Base-by-base conservation (phyloP, 306 rosid genomes). In the Cyamopsis tetragonoloba region DNA sequence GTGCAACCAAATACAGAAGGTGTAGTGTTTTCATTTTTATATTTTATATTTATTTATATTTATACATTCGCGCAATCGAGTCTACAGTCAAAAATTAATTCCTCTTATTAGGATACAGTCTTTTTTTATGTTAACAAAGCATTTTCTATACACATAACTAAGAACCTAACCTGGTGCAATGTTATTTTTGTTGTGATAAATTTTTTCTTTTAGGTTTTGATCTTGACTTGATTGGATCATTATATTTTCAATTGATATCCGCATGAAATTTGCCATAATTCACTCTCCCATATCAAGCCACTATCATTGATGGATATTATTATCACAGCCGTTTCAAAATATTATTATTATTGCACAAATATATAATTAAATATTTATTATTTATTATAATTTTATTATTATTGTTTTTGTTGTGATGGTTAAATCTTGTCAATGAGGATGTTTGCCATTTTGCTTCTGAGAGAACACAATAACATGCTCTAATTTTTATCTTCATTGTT, bases 221-320 rank as follows among this genome's bases (percentile, higher is more conserved):
- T n/a, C n/a, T n/a, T n/a, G n/a, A n/a, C n/a, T n/a, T 12, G n/a
- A 43, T 68, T 15, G 31, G 31, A 18, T 57, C 17, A 65, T 19
- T 6, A 22, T 51, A 27, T 43, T 18, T n/a, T n/a, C 34, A 17
- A 48, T 48, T 48, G 56, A 49, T n/a, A 57, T 57, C 27, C 26
- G n/a, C 46, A 32, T 58, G 65, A 58, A 46, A 79, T 86, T 83
- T 86, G 77, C 85, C 89, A 62, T 83, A 71, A 77, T 82, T 83
- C 85, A 3, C 76, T 20, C 73, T 23, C 82, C 64, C 57, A 88
- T 88, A 86, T 88, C 89, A 78, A 68, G 84, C 71, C 78, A 30
- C 48, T 71, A 73, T 72, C 76, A 70, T 76, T 70, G 79, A 60
- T 76, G 20, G n/a, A n/a, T n/a, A n/a, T n/a, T n/a, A n/a, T n/a